phyloP scores from a whole-genome alignment of 2,329 filamentous ascomycete genomes.

The Paramyrothecium roridum region DNA sequence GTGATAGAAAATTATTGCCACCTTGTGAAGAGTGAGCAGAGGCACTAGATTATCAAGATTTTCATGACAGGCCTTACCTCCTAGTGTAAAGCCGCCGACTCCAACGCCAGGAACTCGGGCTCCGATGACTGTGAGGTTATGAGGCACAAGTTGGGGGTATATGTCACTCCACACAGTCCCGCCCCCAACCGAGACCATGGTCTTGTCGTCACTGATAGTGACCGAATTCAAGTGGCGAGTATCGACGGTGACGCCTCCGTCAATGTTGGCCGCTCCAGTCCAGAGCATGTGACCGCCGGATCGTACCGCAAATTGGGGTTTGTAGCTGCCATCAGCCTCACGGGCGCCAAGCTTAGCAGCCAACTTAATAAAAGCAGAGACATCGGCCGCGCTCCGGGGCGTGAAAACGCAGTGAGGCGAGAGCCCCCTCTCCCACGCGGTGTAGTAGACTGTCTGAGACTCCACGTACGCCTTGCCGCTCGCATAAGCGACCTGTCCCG shows the following conservation, averaged over 20 bases:
- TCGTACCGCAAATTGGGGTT: neutral
- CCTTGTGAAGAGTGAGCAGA: too few species aligned
- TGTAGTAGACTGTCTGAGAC: neutral
- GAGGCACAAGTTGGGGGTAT: constrained; percentile 10
- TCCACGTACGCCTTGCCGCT: neutral
- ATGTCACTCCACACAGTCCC: constrained; percentile 17
- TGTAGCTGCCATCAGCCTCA: neutral
- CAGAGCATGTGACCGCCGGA: neutral
- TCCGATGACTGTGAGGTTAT: constrained; percentile 15
- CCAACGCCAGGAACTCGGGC: constrained; percentile 12
- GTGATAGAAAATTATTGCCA: neutral
- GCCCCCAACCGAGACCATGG: constrained; percentile 10
- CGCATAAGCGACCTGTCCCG: neutral
- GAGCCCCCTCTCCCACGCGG: neutral
- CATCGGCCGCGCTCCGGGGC: neutral
- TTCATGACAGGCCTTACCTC: neutral
- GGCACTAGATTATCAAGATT: too few species aligned
- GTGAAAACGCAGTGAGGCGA: neutral
- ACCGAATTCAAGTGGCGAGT: constrained; percentile 18
- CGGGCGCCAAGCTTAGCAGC: neutral
- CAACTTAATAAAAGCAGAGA: neutral
- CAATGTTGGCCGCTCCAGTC: constrained; percentile 17
- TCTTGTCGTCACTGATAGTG: constrained; percentile 9
- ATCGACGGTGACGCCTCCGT: constrained; percentile 23
- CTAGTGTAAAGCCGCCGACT: neutral